phyloP scores from a whole-genome alignment of 306 rosid species.

The Dalbergia oliveri region DNA sequence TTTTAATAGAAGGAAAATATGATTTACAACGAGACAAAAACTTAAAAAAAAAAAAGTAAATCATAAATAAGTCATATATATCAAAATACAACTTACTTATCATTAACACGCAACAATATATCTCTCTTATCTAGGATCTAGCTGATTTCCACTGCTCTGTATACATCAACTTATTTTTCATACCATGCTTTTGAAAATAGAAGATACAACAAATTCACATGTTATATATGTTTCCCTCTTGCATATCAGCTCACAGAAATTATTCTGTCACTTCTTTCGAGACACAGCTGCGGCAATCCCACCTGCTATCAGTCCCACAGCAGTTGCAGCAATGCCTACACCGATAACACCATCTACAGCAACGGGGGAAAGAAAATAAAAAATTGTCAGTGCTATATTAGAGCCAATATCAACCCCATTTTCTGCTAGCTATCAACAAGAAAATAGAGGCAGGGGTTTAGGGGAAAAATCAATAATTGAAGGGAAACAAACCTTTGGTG shows the following conservation, averaged over 20 bases:
- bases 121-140: slow-evolving; percentile 34
- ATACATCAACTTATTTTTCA: slow-evolving; percentile 32
- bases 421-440: neutral
- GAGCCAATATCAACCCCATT: slow-evolving; percentile 27
- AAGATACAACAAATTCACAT: slow-evolving; percentile 44
- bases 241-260: slow-evolving; percentile 28
- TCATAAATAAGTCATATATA: slow-evolving; percentile 2
- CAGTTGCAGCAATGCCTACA: slow-evolving; percentile 88
- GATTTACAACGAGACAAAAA: neutral
- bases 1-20: neutral
- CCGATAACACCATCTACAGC: slow-evolving; percentile 95
- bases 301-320: slow-evolving; percentile 81
- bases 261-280: slow-evolving; percentile 62
- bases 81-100: neutral
- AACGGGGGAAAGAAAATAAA: slow-evolving; percentile 24
- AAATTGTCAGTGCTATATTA: slow-evolving; percentile 39
- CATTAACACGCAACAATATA: slow-evolving; percentile 1
- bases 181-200: slow-evolving; percentile 16
- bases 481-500: slow-evolving; percentile 68
- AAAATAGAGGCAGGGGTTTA: slow-evolving; percentile 10
- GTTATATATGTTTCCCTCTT: slow-evolving; percentile 30
- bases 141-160: slow-evolving; percentile 28
- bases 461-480: slow-evolving; percentile 10
- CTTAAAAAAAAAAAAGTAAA: neutral
- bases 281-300: slow-evolving; percentile 82